Evolutionary conservation across 1,284 basidiomycete species (phyloP).

Genomic region (Sporisorium graminicola): DNA sequence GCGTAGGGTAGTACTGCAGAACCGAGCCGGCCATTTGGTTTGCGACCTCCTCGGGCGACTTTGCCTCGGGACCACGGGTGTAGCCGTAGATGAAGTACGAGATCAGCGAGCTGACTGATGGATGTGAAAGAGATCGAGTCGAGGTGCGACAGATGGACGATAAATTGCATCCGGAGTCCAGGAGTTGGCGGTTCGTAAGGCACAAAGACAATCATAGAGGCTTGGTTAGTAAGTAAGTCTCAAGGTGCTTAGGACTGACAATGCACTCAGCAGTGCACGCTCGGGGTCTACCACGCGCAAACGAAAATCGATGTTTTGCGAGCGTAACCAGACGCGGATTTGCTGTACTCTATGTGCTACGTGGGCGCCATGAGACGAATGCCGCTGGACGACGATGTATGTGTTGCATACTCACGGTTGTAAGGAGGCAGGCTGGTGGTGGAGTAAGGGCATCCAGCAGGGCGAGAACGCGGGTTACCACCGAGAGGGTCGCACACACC

Average conservation of each 20-base stretch:
- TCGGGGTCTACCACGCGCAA: neutral
- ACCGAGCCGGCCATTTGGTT: conserved; percentile 60
- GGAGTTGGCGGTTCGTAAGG: neutral
- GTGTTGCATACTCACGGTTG: conserved; percentile 47
- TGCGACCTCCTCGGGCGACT: conserved; percentile 55
- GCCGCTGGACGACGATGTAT: neutral
- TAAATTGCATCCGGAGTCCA: neutral
- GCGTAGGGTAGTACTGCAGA: conserved; percentile 64
- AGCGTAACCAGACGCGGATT: too few relatives aligned
- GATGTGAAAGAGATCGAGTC: neutral
- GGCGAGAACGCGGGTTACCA: conserved; percentile 36
- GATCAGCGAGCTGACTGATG: conserved; percentile 56
- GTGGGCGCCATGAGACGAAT: neutral
- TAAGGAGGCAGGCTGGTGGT: conserved; percentile 57
- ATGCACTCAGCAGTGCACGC: neutral
- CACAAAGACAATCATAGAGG: neutral
- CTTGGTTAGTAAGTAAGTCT: conserved; percentile 19
- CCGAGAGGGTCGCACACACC: conserved; percentile 54
- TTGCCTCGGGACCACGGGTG: conserved; percentile 49
- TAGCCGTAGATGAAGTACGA: conserved; percentile 59
- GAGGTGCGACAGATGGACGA: neutral
- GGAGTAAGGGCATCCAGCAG: conserved; percentile 52
- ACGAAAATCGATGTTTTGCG: too few relatives aligned
- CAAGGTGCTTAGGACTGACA: neutral
- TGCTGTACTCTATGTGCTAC: too few relatives aligned